These are phyloP conservation scores for Cucumis hystrix DNA, from an alignment of 306 rosid genomes.

Conservation along the genomic window DNA sequence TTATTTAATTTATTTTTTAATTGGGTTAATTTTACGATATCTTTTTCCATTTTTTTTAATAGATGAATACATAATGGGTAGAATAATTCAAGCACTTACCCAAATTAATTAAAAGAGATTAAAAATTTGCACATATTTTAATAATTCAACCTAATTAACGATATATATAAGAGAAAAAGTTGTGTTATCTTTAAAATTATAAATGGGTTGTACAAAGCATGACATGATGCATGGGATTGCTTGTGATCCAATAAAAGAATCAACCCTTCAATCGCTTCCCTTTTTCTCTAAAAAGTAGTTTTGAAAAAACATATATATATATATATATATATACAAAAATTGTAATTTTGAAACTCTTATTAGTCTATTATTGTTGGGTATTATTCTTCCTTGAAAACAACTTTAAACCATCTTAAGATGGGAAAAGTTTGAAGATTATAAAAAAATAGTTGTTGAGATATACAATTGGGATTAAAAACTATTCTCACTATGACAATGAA, in stretches of 20 bases:
- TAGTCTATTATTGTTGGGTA: not conserved
- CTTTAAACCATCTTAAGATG: not conserved
- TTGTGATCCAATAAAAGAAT: slow-evolving; percentile 4
- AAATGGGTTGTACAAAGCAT: not conserved
- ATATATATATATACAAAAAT: not conserved
- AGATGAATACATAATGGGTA: not conserved
- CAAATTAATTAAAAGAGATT: not conserved
- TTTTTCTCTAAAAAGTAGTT: not conserved
- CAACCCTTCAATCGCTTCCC: not conserved
- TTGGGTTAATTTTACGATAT: not conserved
- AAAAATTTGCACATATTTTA: not conserved
- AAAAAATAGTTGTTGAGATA: not conserved
- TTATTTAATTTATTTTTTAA: not conserved
- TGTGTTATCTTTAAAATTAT: not conserved
- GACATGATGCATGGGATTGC: not conserved
- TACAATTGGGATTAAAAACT: not conserved
- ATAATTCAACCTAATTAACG: not conserved
- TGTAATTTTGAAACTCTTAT: not conserved
- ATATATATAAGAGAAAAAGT: not conserved
- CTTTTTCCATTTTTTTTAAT: not conserved
- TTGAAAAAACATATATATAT: not conserved
- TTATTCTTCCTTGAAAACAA: not conserved
- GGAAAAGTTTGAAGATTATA: not conserved
- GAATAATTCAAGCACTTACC: not conserved
- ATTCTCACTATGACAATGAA: not conserved